Evolutionary conservation across 805 yeast species (phyloP).

Genomic region (Barnettozyma salicaria): DNA sequence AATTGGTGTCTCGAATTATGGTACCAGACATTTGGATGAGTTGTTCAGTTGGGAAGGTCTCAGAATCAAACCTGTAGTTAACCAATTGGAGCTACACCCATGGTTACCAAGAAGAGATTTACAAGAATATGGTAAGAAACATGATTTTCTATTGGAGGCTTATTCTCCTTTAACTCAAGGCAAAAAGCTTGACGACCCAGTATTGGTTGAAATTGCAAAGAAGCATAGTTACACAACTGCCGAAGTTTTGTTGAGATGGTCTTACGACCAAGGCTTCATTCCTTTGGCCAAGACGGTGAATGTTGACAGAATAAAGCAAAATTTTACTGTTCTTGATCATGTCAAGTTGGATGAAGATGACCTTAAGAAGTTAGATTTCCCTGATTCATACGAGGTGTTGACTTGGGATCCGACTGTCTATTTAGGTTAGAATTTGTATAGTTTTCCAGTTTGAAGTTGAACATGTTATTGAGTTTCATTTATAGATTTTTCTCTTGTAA

Average conservation of each 20-base stretch:
- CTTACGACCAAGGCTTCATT: constrained; percentile 61
- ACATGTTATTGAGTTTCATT: too few species aligned
- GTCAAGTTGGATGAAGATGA: constrained; percentile 39
- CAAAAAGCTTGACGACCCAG: constrained; percentile 20
- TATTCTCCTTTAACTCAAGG: constrained; percentile 23
- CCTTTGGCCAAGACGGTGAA: constrained; percentile 65
- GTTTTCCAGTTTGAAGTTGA: too few species aligned
- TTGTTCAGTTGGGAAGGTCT: constrained; percentile 51
- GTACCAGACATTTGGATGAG: constrained; percentile 57
- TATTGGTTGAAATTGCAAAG: constrained; percentile 17
- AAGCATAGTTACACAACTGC: constrained; percentile 44
- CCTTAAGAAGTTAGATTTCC: constrained; percentile 37
- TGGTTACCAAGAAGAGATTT: constrained; percentile 25
- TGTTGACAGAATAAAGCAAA: constrained; percentile 43
- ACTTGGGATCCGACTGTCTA: constrained; percentile 49
- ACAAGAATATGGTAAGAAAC: constrained; percentile 19
- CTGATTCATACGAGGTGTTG: constrained; percentile 54
- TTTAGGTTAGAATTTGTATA: constrained; percentile 4
- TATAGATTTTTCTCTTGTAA: too few species aligned
- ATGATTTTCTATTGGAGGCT: constrained; percentile 19
- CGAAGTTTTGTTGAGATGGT: constrained; percentile 69
- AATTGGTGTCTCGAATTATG: constrained; percentile 77
- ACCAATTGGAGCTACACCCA: constrained; percentile 46
- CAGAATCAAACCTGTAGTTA: constrained; percentile 58
- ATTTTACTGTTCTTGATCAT: constrained; percentile 47